phyloP scores from a whole-genome alignment of 768 basidiomycete genomes.

The Tephrocybe sp. region DNA sequence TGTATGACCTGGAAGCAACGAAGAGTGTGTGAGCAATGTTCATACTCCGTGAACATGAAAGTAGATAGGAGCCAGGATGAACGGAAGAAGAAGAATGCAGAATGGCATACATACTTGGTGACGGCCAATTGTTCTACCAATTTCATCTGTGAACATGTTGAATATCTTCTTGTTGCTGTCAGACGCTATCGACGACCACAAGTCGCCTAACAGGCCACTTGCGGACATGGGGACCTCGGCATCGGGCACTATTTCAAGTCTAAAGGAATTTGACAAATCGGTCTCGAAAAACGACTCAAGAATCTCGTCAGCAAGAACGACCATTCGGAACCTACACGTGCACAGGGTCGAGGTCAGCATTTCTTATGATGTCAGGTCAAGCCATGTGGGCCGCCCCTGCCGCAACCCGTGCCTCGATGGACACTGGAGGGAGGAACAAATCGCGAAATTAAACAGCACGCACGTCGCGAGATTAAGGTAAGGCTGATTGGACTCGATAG shows the following conservation, averaged over 20 bases:
- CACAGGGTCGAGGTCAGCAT: slow-evolving; percentile 8
- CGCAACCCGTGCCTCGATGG: not conserved
- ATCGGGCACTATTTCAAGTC: slow-evolving; percentile 67
- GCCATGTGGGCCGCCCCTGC: too few species aligned
- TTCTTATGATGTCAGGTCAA: not conserved
- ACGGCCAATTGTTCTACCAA: slow-evolving; percentile 91
- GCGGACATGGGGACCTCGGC: slow-evolving; percentile 58
- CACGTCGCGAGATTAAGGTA: slow-evolving; percentile 91
- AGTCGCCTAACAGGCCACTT: slow-evolving; percentile 70
- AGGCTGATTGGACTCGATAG: slow-evolving; percentile 75
- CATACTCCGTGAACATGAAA: not conserved
- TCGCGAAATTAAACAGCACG: slow-evolving; percentile 17
- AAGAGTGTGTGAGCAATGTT: not conserved
- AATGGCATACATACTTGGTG: slow-evolving; percentile 59
- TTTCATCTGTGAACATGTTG: slow-evolving; percentile 89
- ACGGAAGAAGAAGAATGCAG: not conserved
- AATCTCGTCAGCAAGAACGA: slow-evolving; percentile 93
- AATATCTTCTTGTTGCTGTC: slow-evolving; percentile 93
- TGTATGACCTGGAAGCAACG: slow-evolving; percentile 52
- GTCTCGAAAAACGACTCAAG: slow-evolving; percentile 96
- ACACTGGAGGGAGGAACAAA: not conserved
- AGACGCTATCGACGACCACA: slow-evolving; percentile 88
- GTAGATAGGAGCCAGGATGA: not conserved
- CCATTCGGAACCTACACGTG: slow-evolving; percentile 99
- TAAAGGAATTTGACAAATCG: slow-evolving; percentile 87